phyloP scores from a whole-genome alignment of 345 rosid genomes.

The Camelina neglecta region DNA sequence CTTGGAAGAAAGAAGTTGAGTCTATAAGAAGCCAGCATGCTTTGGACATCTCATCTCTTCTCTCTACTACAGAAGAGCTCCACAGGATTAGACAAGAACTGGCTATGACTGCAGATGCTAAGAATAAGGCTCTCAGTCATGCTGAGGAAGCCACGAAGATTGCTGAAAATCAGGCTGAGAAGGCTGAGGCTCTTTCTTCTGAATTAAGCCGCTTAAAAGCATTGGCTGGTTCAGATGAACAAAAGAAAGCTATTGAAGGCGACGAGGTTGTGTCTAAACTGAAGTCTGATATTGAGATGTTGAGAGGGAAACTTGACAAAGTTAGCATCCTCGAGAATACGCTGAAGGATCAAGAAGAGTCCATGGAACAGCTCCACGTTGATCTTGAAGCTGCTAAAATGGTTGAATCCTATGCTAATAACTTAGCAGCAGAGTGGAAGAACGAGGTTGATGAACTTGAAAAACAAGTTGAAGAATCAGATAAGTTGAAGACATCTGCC shows the following conservation, averaged over 20 bases:
- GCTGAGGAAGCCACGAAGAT: slow-evolving; percentile 94
- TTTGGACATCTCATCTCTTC: slow-evolving; percentile 76
- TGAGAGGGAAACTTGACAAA: slow-evolving; percentile 64
- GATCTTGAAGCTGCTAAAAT: slow-evolving; percentile 89
- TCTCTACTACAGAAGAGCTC: slow-evolving; percentile 78
- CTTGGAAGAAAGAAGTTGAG: slow-evolving; percentile 83
- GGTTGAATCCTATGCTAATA: slow-evolving; percentile 86
- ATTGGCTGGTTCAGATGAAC: slow-evolving; percentile 64
- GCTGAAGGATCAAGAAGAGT: slow-evolving; percentile 63
- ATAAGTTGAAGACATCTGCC: slow-evolving; percentile 73
- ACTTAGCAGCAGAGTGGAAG: slow-evolving; percentile 70
- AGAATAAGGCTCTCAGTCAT: slow-evolving; percentile 83
- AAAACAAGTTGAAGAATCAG: slow-evolving; percentile 60
- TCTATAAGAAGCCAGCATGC: slow-evolving; percentile 83
- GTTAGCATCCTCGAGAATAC: slow-evolving; percentile 52
- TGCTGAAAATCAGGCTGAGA: slow-evolving; percentile 84
- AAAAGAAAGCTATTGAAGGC: slow-evolving; percentile 52
- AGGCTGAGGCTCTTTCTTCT: slow-evolving; percentile 73
- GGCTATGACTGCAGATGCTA: slow-evolving; percentile 77
- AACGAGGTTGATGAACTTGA: slow-evolving; percentile 56
- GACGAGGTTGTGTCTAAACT: slow-evolving; percentile 58
- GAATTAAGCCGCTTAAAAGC: slow-evolving; percentile 67
- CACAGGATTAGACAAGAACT: slow-evolving; percentile 74
- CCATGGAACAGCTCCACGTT: slow-evolving; percentile 76
- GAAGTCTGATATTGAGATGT: slow-evolving; percentile 56